Conservation (phyloP, 1,284 basidiomycete genomes). For the Ganoderma meredithae region DNA sequence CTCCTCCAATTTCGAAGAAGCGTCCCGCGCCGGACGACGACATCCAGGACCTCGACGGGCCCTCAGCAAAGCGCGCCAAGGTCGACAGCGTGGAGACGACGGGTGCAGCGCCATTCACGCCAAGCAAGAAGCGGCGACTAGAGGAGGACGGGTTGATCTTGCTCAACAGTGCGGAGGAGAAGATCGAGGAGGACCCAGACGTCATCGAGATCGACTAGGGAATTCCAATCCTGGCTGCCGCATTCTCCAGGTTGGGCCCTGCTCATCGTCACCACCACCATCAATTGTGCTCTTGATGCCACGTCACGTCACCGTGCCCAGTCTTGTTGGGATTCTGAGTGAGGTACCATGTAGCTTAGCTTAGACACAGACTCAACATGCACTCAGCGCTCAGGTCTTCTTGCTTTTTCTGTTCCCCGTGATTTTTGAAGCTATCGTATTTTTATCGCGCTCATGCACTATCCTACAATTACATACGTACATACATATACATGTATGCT, state of each 20-base stretch:
- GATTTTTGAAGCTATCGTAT: conserved; percentile 19
- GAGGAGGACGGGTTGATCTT: conserved; percentile 78
- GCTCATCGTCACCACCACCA: not conserved
- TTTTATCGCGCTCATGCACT: conserved; percentile 29
- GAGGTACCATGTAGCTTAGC: not conserved
- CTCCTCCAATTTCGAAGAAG: conserved; percentile 45
- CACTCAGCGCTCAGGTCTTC: not conserved
- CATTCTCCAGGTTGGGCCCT: no score
- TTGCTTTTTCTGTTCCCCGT: not conserved
- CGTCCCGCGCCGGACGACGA: conserved; percentile 70
- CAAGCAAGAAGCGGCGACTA: conserved; percentile 67
- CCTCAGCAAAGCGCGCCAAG: conserved; percentile 60
- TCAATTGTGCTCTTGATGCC: not conserved
- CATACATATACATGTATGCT: conserved; percentile 1
- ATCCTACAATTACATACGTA: conserved; percentile 11
- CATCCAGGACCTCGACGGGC: conserved; percentile 55
- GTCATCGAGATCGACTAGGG: conserved; percentile 55
- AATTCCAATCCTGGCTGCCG: no score
- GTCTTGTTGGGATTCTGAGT: not conserved
- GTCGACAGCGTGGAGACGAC: conserved; percentile 30
- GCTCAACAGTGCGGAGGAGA: conserved; percentile 64
- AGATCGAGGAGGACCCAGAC: conserved; percentile 59
- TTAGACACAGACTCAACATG: not conserved
- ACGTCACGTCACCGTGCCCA: not conserved
- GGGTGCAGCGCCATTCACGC: conserved; percentile 46